phyloP scores from a whole-genome alignment of 495 filamentous ascomycete genomes.

The Bathelium albidoporum region DNA sequence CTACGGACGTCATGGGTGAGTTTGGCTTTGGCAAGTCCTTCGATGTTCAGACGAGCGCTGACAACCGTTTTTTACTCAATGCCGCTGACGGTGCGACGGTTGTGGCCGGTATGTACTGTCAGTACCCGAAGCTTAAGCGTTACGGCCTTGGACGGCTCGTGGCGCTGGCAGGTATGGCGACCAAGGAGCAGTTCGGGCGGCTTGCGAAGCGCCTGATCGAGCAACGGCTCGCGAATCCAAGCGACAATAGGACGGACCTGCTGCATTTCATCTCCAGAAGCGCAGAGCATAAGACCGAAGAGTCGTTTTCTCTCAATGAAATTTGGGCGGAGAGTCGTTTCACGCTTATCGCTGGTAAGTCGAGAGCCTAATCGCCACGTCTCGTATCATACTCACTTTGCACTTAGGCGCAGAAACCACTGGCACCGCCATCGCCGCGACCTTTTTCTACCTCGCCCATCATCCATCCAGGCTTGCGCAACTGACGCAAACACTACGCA shows the following conservation, averaged over 20 bases:
- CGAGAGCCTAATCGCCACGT: not conserved
- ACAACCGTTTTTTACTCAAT: not conserved
- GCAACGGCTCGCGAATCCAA: not conserved
- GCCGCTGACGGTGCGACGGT: not conserved
- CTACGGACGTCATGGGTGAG: slow-evolving; percentile 65
- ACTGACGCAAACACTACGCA: slow-evolving; percentile 24
- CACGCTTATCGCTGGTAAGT: slow-evolving; percentile 29
- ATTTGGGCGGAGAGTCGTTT: slow-evolving; percentile 30
- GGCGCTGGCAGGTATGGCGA: not conserved
- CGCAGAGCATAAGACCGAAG: slow-evolving; percentile 29
- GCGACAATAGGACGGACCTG: slow-evolving; percentile 16
- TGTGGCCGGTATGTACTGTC: not conserved
- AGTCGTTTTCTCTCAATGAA: slow-evolving; percentile 27
- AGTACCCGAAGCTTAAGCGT: not conserved
- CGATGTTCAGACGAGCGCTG: slow-evolving; percentile 7
- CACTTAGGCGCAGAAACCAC: slow-evolving; percentile 22
- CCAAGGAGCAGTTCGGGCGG: not conserved
- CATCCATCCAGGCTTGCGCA: slow-evolving; percentile 19
- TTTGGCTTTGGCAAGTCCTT: slow-evolving; percentile 62
- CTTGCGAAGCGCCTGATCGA: not conserved
- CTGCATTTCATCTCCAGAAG: slow-evolving; percentile 28
- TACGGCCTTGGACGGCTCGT: not conserved
- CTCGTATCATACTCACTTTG: not conserved
- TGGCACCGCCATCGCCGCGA: slow-evolving; percentile 21
- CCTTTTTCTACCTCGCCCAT: slow-evolving; percentile 30